Evolutionary conservation across 192 early-diverging fungal genomes (phyloP).

Genomic region (Coemansia sp.): DNA sequence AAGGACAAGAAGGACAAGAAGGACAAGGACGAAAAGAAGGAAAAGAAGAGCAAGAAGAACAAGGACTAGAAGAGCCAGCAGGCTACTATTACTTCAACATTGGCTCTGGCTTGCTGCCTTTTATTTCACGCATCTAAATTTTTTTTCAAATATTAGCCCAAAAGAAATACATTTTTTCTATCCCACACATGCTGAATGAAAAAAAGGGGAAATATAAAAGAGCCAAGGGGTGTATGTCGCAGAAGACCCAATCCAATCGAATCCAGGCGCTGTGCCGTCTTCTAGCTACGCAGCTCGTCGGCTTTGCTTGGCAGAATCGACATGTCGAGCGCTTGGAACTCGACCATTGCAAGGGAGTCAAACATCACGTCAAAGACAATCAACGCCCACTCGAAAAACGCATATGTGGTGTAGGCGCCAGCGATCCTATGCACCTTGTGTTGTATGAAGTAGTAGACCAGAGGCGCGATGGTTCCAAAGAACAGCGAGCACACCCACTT

Average conservation of each 20-base stretch:
- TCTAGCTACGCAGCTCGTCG: constrained; percentile 31
- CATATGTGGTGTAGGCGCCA: constrained; percentile 76
- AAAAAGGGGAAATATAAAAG: not conserved
- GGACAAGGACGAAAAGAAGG: constrained; percentile 13
- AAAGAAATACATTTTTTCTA: not conserved
- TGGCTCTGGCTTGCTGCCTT: too few relatives aligned
- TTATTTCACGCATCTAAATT: not conserved
- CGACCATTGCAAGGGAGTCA: constrained; percentile 67
- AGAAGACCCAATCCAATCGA: too few relatives aligned
- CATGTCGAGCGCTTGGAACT: constrained; percentile 58
- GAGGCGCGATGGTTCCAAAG: constrained; percentile 68
- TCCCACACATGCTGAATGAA: not conserved
- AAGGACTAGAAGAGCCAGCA: constrained; percentile 20
- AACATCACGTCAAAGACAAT: constrained; percentile 76
- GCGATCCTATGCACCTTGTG: constrained; percentile 73
- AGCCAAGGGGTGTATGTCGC: not conserved
- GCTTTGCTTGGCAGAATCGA: constrained; percentile 37
- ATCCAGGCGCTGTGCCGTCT: too few relatives aligned
- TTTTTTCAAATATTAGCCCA: too few relatives aligned
- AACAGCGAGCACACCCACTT: constrained; percentile 57
- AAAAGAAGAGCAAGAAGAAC: constrained; percentile 25
- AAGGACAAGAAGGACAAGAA: constrained; percentile 44
- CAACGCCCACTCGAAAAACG: constrained; percentile 81
- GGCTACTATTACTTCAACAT: too few relatives aligned
- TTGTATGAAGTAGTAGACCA: constrained; percentile 74